Base-by-base conservation (phyloP, 768 basidiomycete species). In the Pisolithus sp. region DNA sequence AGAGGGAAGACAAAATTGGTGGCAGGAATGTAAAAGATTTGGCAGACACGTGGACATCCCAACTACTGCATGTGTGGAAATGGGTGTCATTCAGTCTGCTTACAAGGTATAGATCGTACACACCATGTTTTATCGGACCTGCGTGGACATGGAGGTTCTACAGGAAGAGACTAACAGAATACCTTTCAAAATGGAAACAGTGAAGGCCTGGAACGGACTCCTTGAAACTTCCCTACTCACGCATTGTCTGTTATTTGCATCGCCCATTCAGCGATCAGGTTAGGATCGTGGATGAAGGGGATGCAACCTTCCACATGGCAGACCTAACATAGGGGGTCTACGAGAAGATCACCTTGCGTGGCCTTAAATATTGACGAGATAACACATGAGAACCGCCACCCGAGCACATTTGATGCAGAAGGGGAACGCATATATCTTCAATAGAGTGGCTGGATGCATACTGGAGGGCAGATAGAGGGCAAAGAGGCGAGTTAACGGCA, bases 1-100 rank as follows among this genome's bases (percentile, higher is more conserved):
- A 64, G 60, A 15, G 72, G 73, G 56, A 73, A 67, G 36, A 73
- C 62, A 56, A 73, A 73, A 52, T 71, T 73, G 2, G 67, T 60
- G 9, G 64, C 49, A 0, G 71, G 65, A 48, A 74, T 69, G 37
- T 62, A 62, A 57, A 73, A 72, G 9, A 73, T 56, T 28, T 58
- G 63, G 13, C 59, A 62, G 38, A 72, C 40, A 26, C 66, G 63
- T 1, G 59, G 62, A 48, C 20, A 65, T 43, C 38, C 49, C 57
- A 37, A 56, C 61, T 62, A 42, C 51, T 43, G 39, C 6, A n/a
- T 23, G 18, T 5, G 15, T 38, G 50, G 15, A 17, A 26, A 24
- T 44, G 12, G 2, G 17, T 37, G 36, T 21, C 8, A n/a, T 12
- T 44, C 24, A 2, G 9, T 15, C 20, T 36, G 7, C 28, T 20